Percentiles rank a stretch among this genome's conserved stretches.
phyloP scores from a whole-genome alignment of 805 yeast genomes.

The Spathaspora arborariae region DNA sequence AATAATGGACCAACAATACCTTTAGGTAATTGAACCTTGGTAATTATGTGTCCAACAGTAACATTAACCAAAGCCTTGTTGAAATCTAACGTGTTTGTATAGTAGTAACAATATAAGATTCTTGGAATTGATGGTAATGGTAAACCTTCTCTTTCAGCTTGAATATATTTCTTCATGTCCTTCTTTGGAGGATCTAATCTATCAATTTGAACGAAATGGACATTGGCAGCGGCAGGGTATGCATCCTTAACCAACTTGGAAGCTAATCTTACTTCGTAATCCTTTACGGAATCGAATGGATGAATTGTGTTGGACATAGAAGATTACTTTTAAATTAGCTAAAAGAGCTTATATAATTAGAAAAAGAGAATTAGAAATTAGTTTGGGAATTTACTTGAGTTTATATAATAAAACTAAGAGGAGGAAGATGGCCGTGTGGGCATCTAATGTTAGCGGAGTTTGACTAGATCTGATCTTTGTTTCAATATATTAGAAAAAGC shows the following conservation, averaged over 20 bases:
- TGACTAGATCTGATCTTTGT: background rate
- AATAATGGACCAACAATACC: conserved; percentile 71
- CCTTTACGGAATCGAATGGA: conserved; percentile 59
- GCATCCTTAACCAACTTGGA: conserved; percentile 59
- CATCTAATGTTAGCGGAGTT: background rate
- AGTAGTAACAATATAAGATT: conserved; percentile 66
- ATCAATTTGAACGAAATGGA: conserved; percentile 66
- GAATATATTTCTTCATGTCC: conserved; percentile 62
- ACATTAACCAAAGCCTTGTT: conserved; percentile 73
- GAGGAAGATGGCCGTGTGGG: background rate
- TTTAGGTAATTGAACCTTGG: conserved; percentile 51
- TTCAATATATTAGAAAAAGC: background rate
- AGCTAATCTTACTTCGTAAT: conserved; percentile 54
- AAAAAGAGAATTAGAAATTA: conserved; percentile 1
- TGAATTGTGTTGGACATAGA: conserved; percentile 24
- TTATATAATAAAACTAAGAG: background rate
- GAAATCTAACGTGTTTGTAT: conserved; percentile 48
- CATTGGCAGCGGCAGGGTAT: conserved; percentile 46
- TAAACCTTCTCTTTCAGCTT: conserved; percentile 52
- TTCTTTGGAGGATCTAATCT: conserved; percentile 77
- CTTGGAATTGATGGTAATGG: conserved; percentile 62
- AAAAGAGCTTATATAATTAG: background rate
- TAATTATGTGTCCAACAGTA: conserved; percentile 56
- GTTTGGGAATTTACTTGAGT: background rate
- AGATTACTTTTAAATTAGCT: background rate